Evolutionary conservation across 306 rosid species (phyloP).

Genomic region (Biancaea sappan): DNA sequence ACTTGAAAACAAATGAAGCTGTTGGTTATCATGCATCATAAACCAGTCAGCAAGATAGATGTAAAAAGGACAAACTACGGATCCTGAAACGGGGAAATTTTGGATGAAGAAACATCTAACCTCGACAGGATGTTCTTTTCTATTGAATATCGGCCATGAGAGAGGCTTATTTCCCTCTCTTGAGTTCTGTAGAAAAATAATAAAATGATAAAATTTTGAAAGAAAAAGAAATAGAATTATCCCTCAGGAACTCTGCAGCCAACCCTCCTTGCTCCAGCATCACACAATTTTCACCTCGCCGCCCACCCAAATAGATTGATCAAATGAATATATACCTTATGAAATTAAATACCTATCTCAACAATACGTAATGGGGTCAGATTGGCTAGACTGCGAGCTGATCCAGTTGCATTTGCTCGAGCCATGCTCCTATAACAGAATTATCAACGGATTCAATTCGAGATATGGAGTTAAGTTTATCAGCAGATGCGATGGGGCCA

Average conservation of each 20-base stretch:
- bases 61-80: slow-evolving; percentile 9
- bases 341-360: slow-evolving; percentile 50
- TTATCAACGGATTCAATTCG: slow-evolving; percentile 69
- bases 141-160: slow-evolving; percentile 36
- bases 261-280: slow-evolving; percentile 34
- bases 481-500: slow-evolving; percentile 57
- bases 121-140: slow-evolving; percentile 40
- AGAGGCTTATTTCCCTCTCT: slow-evolving; percentile 33
- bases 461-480: slow-evolving; percentile 57
- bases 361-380: slow-evolving; percentile 47
- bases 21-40: slow-evolving; percentile 32
- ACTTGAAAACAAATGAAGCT: slow-evolving; percentile 39
- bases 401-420: slow-evolving; percentile 94
- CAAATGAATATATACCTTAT: slow-evolving; percentile 48
- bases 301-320: slow-evolving; percentile 38
- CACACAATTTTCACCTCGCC: slow-evolving; percentile 28
- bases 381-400: slow-evolving; percentile 64
- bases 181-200: slow-evolving; percentile 45
- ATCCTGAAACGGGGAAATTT: slow-evolving; percentile 32
- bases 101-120: slow-evolving; percentile 40
- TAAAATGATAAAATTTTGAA: slow-evolving; percentile 36
- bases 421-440: slow-evolving; percentile 86
- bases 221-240: slow-evolving; percentile 34
- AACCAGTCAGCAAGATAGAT: slow-evolving; percentile 26
- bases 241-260: slow-evolving; percentile 32